Base-by-base conservation (phyloP, 108 stramenopile species). In the Cyclotella sp. region DNA sequence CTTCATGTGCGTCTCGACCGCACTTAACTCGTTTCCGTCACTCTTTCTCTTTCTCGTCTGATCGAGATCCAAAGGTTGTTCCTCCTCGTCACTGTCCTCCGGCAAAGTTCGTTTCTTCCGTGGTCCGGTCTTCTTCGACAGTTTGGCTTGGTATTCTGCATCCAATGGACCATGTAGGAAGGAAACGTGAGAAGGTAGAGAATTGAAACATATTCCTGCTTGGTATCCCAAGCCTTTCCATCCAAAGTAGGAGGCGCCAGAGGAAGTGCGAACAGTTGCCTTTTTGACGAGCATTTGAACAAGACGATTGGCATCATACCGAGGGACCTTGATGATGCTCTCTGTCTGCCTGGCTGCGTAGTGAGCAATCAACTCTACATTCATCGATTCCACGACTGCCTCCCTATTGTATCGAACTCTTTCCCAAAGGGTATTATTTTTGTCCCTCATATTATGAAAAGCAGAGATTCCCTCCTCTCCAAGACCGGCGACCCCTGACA, bases 301-400 rank as follows among this genome's bases (percentile, higher is more conserved):
- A 12, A 95, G 72, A 42, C 82, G 73, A 55, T 74, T 68, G 28
- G 92, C 87, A 70, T 96, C 93, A 82, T 96, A 96, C 14, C 92
- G 88, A 13, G 92, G 92, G 42, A 91, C 88, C 86, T 89, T 88
- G 26, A 96, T 75, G 39, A 94, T 72, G 46, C 82, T 83, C 44
- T 96, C 93, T 15, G 90, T 88, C 66, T 92, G 84, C 43, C 82
- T 61, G 12, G 86, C 82, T 13, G 88, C 87, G 72, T 85, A 72
- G 15, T 69, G 68, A 13, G 91, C 72, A 79, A 95, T 89, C 45
- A 88, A 62, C 52, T 89, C 83, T 34, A 93, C 27, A 72, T 96
- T 96, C 40, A 93, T 91, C 6, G 87, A 89, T 71, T 96, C 96
- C 79, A 96, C 54, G 27, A 93, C 96, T 14, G 91, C 90, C 82